phyloP scores from a whole-genome alignment of 1,284 basidiomycete genomes.

The Pseudozyma sp. region DNA sequence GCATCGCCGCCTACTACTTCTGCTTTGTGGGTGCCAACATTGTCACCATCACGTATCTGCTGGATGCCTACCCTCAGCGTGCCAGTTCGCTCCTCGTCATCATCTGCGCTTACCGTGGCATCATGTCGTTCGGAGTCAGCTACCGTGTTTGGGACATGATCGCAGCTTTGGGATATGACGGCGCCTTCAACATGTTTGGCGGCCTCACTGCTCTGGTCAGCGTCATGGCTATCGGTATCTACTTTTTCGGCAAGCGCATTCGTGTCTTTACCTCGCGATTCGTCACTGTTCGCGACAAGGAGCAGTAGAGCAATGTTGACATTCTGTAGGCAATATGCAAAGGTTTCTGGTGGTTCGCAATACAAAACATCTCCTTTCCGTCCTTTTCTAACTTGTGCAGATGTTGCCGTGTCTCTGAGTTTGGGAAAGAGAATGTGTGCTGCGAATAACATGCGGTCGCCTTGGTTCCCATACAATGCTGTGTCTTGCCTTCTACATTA shows the following conservation, averaged over 20 bases:
- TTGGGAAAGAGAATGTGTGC: too few species aligned
- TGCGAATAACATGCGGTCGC: too few species aligned
- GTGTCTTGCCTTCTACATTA: too few species aligned
- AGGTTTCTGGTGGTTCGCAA: too few species aligned
- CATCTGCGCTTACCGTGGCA: constrained; percentile 19
- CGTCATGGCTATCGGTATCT: constrained; percentile 6
- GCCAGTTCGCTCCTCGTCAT: constrained; percentile 23
- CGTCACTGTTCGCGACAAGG: constrained; percentile 4
- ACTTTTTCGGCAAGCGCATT: constrained; percentile 13
- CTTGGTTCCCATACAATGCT: too few species aligned
- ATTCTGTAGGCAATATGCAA: too few species aligned
- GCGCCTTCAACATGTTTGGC: constrained; percentile 23
- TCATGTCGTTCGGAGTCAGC: constrained; percentile 19
- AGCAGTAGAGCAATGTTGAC: not conserved
- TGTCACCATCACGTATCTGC: constrained; percentile 19
- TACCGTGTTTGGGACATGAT: constrained; percentile 23
- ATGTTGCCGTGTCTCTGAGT: too few species aligned
- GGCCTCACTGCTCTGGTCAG: constrained; percentile 15
- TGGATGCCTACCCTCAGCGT: constrained; percentile 15
- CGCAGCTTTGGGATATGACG: constrained; percentile 14
- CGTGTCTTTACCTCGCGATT: constrained; percentile 5
- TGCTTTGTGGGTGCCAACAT: constrained; percentile 18
- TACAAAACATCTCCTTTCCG: too few species aligned
- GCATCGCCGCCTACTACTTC: constrained; percentile 9
- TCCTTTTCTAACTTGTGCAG: too few species aligned